Base-by-base conservation (phyloP, 352 stramenopile genomes). In the Elongisporangium senticosum region DNA sequence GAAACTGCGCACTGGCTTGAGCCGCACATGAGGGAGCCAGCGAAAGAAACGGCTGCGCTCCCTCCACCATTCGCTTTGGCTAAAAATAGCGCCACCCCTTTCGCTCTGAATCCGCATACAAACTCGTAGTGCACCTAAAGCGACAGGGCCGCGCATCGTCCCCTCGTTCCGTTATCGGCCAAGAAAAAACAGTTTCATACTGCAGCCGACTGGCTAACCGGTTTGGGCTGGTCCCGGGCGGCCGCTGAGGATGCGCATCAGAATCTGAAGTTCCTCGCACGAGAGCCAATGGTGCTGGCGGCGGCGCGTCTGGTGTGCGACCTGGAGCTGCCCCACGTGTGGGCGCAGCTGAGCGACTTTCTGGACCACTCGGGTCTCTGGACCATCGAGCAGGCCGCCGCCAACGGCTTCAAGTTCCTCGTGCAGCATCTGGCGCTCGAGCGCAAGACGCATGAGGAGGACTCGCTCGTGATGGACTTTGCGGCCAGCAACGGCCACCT, bases 391-490 rank as follows among this genome's bases (percentile, higher is more conserved):
- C 70, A 72, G 47, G 80, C 80, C 22, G 79, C 79, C 19, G 75
- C 80, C 13, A 59, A 71, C 10, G 80, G 80, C 19, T 64, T 76
- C 68, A 86, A 86, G 68, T 86, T 74, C 61, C 69, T 90, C 28
- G 77, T 90, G 58, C 74, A 88, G 68, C 77, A 88, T 51, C 58
- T 90, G 53, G 80, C 80, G 43, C 63, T 83, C 11, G 59, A 65
- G 19, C 43, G 59, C 56, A 66, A 24, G 58, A 40, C 49, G 17
- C 37, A 68, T 11, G 67, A 71, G 37, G 61, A 19, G 20, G 71
- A 68, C 56, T 75, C 72, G 71, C 69, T 89, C 15, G 77, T 87
- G 26, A 89, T 90, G 78, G 81, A 89, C 56, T 90, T 89, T 56
- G 81, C 81, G 17, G 78, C 78, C 10, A 62, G 69, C 61, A 86